Base-by-base conservation (phyloP, 139 green algal species). In the Chlorella sp. region DNA sequence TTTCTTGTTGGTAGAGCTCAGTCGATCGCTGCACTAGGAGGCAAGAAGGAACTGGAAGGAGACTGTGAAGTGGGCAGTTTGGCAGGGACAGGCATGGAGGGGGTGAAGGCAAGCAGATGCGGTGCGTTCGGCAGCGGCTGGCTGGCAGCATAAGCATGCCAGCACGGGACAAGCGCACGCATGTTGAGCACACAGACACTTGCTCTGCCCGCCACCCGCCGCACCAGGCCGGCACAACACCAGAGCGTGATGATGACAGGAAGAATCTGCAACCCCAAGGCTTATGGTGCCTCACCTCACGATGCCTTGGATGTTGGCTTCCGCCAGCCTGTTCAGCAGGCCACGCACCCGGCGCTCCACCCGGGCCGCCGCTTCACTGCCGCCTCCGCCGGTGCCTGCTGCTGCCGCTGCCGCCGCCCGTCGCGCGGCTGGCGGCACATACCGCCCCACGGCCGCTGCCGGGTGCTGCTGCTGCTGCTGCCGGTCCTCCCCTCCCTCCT, bases 251-350 rank as follows among this genome's bases (percentile, higher is more conserved):
- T n/a, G n/a, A n/a, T n/a, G n/a, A n/a, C n/a, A n/a, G 26, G 1
- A 76, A 34, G 11, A 34, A 15, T 9, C n/a, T 76, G 18, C 71
- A 37, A 21, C 32, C 32, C 36, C 18, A 26, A n/a, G 9, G 48
- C 48, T 16, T 16, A 57, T 26, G 71, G 53, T 64, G 69, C 88
- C 88, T 30, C 76, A 90, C 86, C 77, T 79, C 2, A 90, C 89
- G 30, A 97, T 96, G 48, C 87, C 78, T 84, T 94, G 90, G 53
- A 98, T 88, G 92, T 97, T 98, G 69, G 91, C 77, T 80, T 97
- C 95, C 0, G 95, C 94, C 82, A 98, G 91, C 53, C 95, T 93
- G 91, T 98, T 98, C 61, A 98, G 92, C 71, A 97, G 92, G 32
- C 96, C 96, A 30, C 93, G 94, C 69, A 97, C 90, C 9, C 92